phyloP scores from a whole-genome alignment of 2,329 filamentous ascomycete genomes.

The Chrysosporium keratinophilum region DNA sequence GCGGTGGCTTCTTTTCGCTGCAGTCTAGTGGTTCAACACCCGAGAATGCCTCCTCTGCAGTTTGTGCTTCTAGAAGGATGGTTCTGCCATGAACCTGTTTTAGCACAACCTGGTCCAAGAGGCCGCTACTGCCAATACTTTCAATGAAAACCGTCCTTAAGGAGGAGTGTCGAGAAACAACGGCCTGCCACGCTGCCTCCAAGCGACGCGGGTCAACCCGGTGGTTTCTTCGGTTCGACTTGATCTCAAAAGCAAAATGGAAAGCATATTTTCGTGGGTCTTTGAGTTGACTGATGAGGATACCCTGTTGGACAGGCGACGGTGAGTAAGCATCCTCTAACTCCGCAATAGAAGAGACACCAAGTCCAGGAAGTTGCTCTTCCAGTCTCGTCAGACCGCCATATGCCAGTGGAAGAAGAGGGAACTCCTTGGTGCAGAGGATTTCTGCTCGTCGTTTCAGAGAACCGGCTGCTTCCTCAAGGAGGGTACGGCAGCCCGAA shows the following conservation, averaged over 20 bases:
- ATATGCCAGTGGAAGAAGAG: slow-evolving; percentile 13
- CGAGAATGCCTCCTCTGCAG: slow-evolving; percentile 22
- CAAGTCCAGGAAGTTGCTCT: slow-evolving; percentile 9
- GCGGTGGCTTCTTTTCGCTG: slow-evolving; percentile 23
- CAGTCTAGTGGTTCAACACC: slow-evolving; percentile 24
- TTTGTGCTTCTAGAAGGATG: slow-evolving; percentile 23
- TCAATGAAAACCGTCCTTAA: slow-evolving; percentile 29
- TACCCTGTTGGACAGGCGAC: slow-evolving; percentile 31
- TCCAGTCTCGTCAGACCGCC: slow-evolving; percentile 11
- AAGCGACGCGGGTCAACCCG: slow-evolving; percentile 22
- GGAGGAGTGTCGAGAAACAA: slow-evolving; percentile 27
- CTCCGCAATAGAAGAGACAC: slow-evolving; percentile 13
- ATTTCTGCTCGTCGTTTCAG: background rate
- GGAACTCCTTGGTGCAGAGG: slow-evolving; percentile 1
- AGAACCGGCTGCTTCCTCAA: slow-evolving; percentile 4
- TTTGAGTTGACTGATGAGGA: slow-evolving; percentile 30
- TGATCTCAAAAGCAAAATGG: slow-evolving; percentile 29
- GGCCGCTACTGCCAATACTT: slow-evolving; percentile 26
- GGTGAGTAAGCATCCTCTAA: slow-evolving; percentile 31
- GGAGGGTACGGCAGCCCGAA: slow-evolving; percentile 6
- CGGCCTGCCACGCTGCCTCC: slow-evolving; percentile 26
- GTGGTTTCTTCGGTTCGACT: slow-evolving; percentile 15
- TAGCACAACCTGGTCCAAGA: slow-evolving; percentile 32
- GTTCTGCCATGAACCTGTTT: slow-evolving; percentile 21
- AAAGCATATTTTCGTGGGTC: slow-evolving; percentile 30